phyloP scores from a whole-genome alignment of 192 early-diverging fungal genomes.

The Coemansia sp. region DNA sequence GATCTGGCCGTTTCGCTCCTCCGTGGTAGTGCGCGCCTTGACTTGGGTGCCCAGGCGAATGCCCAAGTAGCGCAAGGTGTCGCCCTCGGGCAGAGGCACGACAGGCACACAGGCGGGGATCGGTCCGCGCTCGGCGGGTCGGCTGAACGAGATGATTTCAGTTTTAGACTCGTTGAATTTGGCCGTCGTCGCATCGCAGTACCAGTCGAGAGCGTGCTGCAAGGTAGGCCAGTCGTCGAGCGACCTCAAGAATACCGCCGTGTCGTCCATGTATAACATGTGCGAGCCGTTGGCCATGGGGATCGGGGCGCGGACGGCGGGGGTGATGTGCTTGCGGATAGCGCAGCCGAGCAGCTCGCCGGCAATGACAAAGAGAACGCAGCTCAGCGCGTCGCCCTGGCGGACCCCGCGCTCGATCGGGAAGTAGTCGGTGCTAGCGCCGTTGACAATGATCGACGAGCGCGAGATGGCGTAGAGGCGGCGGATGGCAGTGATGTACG shows the following conservation, averaged over 20 bases:
- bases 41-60: neutral
- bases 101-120: neutral
- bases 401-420: slow-evolving; percentile 1
- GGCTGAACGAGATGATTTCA: slow-evolving; percentile 2
- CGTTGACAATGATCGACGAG: slow-evolving; percentile 3
- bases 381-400: slow-evolving; percentile 4
- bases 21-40: neutral
- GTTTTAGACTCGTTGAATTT: slow-evolving; percentile 6
- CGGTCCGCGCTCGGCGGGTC: neutral
- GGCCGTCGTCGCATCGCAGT: slow-evolving; percentile 7
- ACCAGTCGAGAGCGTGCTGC: neutral
- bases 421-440: neutral
- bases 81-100: neutral
- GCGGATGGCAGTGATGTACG: neutral
- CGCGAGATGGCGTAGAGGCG: neutral
- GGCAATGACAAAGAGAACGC: slow-evolving; percentile 6
- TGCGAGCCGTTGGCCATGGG: neutral
- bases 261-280: slow-evolving; percentile 15
- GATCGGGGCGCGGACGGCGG: neutral
- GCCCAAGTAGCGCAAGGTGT: neutral
- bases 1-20: neutral
- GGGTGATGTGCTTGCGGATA: neutral
- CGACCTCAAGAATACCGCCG: slow-evolving; percentile 2
- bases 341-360: slow-evolving; percentile 5
- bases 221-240: slow-evolving; percentile 1